A percentile compares a stretch with the other conserved stretches of the same genome.
phyloP scores from a whole-genome alignment of 2,329 filamentous ascomycete species.

The Coniella vitis region DNA sequence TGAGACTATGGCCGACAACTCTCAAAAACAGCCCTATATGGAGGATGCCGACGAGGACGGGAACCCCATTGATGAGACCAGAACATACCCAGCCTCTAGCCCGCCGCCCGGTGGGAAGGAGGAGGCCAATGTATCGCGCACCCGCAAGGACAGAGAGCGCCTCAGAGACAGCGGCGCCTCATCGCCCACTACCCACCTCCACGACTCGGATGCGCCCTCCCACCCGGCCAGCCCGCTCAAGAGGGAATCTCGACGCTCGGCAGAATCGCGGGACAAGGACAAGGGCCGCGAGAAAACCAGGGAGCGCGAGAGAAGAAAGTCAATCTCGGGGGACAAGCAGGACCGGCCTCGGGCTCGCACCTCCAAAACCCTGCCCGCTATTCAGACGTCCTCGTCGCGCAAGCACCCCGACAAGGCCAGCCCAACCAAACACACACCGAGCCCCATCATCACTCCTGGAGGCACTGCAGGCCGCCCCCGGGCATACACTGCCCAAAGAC shows the following conservation, averaged over 20 bases:
- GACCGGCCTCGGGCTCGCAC: conserved; percentile 16
- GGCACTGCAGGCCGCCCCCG: conserved; percentile 30
- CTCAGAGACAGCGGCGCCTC: conserved; percentile 32
- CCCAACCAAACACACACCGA: conserved; percentile 23
- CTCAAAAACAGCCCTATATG: conserved; percentile 35
- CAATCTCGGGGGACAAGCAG: conserved; percentile 4
- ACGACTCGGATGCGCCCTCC: conserved; percentile 39
- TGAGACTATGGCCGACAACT: conserved; percentile 33
- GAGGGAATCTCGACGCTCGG: conserved; percentile 27
- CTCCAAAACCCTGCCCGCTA: conserved; percentile 30
- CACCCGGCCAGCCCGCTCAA: conserved; percentile 28
- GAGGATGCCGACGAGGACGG: conserved; percentile 47
- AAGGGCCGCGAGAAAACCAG: conserved; percentile 24
- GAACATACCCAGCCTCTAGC: conserved; percentile 41
- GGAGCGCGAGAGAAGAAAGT: conserved; percentile 23
- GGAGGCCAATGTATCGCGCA: conserved; percentile 45
- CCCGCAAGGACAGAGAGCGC: conserved; percentile 32
- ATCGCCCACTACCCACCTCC: conserved; percentile 23
- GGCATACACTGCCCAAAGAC: conserved; percentile 29
- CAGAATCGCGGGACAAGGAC: conserved; percentile 22
- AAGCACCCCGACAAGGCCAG: conserved; percentile 30
- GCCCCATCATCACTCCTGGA: conserved; percentile 11
- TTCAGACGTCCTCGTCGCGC: conserved; percentile 20
- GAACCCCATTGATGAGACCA: conserved; percentile 32
- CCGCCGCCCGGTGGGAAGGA: conserved; percentile 36